Evolutionary conservation across 177 flowering plant genomes (phyloP).

Genomic region (Vitis hybrid): DNA sequence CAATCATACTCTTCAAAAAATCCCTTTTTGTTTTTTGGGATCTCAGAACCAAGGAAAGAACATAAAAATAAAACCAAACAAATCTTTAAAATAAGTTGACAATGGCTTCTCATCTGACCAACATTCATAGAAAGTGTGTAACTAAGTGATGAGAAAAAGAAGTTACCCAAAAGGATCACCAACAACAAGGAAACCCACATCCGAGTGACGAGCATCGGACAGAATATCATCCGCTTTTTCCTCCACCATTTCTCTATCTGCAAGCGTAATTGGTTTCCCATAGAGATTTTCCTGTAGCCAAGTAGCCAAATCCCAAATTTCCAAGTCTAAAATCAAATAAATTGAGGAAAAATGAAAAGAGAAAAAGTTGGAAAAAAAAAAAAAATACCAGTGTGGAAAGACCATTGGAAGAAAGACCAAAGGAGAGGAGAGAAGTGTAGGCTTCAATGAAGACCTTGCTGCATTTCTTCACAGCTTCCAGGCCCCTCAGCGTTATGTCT

Average conservation of each 20-base stretch:
- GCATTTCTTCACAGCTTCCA: slow-evolving; percentile 80
- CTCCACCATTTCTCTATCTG: slow-evolving; percentile 94
- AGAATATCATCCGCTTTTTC: slow-evolving; percentile 73
- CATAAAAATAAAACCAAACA: too few relatives aligned
- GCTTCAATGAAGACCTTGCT: slow-evolving; percentile 80
- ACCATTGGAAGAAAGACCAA: slow-evolving; percentile 74
- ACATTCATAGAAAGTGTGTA: not conserved
- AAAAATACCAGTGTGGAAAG: slow-evolving; percentile 66
- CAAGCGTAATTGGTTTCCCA: slow-evolving; percentile 60
- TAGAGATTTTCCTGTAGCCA: slow-evolving; percentile 66
- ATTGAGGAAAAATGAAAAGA: not conserved
- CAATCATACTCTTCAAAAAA: too few relatives aligned
- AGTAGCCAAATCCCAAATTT: not conserved
- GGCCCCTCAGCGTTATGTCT: slow-evolving; percentile 84
- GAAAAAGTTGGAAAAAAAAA: not conserved
- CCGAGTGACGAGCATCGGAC: slow-evolving; percentile 49
- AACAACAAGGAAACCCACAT: slow-evolving; percentile 91
- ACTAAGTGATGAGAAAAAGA: not conserved
- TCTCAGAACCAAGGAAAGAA: too few relatives aligned
- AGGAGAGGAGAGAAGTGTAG: slow-evolving; percentile 91
- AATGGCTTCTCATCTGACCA: too few relatives aligned
- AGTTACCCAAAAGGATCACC: slow-evolving; percentile 97
- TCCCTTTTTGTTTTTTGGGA: too few relatives aligned
- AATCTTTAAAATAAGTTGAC: too few relatives aligned
- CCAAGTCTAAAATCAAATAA: not conserved